These are phyloP conservation scores for Sporisorium reilianum DNA, from an alignment of 1,284 basidiomycete genomes.

Conservation along the genomic window DNA sequence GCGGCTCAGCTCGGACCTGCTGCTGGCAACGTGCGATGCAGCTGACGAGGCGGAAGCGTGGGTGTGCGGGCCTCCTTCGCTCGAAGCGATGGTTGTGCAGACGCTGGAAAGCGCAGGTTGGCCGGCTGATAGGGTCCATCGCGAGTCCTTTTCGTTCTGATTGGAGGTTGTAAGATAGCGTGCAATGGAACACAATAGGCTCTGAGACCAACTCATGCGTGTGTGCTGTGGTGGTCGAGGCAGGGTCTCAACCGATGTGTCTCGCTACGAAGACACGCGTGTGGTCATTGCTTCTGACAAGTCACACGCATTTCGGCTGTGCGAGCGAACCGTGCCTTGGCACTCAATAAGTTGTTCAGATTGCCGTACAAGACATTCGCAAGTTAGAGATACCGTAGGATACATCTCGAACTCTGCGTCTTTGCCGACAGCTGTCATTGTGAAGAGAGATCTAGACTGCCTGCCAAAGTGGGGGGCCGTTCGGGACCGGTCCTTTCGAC, in stretches of 20 bases:
- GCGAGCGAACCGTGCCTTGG: too few species aligned
- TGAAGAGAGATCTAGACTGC: slow-evolving; percentile 5
- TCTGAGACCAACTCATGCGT: not conserved
- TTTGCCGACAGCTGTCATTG: slow-evolving; percentile 5
- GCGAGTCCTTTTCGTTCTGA: slow-evolving; percentile 37
- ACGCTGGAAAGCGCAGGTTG: slow-evolving; percentile 24
- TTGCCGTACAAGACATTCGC: too few species aligned
- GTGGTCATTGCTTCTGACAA: not conserved
- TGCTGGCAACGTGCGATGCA: not conserved
- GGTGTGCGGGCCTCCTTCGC: slow-evolving; percentile 32
- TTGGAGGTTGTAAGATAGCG: not conserved
- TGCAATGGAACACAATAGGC: not conserved
- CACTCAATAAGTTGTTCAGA: too few species aligned
- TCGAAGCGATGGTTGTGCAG: slow-evolving; percentile 20
- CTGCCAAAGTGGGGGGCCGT: not conserved
- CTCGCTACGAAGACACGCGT: not conserved
- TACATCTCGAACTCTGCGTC: too few species aligned
- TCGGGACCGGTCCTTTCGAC: too few species aligned
- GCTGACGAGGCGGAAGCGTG: slow-evolving; percentile 21
- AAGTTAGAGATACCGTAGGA: too few species aligned
- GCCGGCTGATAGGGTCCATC: slow-evolving; percentile 16
- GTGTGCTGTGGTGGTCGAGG: not conserved
- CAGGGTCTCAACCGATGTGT: slow-evolving; percentile 1
- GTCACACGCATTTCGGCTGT: not conserved
- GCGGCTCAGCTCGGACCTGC: slow-evolving; percentile 20